Evolutionary conservation across 208 protist species (phyloP).

Genomic region (Leishmania guyanensis): DNA sequence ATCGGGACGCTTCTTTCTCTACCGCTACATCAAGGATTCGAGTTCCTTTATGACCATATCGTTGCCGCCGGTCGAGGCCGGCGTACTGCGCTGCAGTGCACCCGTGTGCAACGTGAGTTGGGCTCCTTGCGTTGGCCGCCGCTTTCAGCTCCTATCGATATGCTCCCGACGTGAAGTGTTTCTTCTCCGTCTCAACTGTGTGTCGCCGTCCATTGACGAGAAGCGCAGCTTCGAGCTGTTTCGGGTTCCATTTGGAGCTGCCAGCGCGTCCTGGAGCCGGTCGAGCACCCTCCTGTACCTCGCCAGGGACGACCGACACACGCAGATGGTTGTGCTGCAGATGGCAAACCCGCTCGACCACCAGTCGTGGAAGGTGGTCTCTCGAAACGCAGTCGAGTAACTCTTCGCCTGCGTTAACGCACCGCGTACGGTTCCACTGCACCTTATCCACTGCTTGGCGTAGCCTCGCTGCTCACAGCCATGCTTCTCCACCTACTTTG

Average conservation of each 20-base stretch:
- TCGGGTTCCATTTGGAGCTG: constrained; percentile 53
- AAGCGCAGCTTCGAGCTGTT: constrained; percentile 71
- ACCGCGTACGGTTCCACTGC: not conserved
- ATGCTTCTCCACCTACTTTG: no score
- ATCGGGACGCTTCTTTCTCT: constrained; percentile 78
- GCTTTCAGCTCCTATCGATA: constrained; percentile 81
- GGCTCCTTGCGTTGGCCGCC: constrained; percentile 74
- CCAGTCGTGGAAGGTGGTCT: constrained; percentile 75
- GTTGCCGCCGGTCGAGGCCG: constrained; percentile 30
- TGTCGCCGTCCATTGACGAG: constrained; percentile 62
- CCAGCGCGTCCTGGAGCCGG: constrained; percentile 83
- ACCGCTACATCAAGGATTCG: constrained; percentile 68
- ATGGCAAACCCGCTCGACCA: constrained; percentile 79
- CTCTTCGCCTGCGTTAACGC: not conserved
- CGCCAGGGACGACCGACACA: constrained; percentile 56
- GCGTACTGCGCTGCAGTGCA: constrained; percentile 37
- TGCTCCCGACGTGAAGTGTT: constrained; percentile 79
- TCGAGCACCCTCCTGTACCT: constrained; percentile 79
- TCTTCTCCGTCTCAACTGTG: constrained; percentile 79
- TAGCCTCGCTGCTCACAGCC: not conserved
- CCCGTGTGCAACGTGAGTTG: constrained; percentile 77
- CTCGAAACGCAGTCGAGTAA: constrained; percentile 21
- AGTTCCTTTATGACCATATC: constrained; percentile 54
- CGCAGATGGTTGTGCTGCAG: constrained; percentile 65
- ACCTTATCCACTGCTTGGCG: not conserved